These are phyloP conservation scores for Candida ponderosae DNA, from an alignment of 805 yeast genomes.

Conservation along the genomic window DNA sequence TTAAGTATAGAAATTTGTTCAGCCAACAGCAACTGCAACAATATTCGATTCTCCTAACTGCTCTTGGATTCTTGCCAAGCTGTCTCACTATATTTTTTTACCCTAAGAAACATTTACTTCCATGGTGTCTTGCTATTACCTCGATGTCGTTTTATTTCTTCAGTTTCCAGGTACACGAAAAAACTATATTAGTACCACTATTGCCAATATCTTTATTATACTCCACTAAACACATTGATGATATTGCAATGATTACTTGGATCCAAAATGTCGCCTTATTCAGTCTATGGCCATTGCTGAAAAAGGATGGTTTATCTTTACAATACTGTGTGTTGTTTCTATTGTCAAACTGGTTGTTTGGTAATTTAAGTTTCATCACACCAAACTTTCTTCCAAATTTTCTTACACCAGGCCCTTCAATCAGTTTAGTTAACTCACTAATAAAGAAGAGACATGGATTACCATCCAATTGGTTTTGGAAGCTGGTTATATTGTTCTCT, in stretches of 20 bases:
- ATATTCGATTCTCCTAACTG: conserved; percentile 46
- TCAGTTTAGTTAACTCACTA: conserved; percentile 22
- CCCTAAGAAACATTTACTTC: conserved; percentile 42
- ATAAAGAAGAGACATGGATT: conserved; percentile 33
- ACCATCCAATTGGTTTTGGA: conserved; percentile 45
- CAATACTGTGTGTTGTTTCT: conserved; percentile 62
- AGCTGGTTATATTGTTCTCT: conserved; percentile 39
- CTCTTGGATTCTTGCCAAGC: conserved; percentile 48
- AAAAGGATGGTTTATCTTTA: conserved; percentile 62
- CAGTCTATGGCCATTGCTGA: conserved; percentile 81
- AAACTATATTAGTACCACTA: conserved; percentile 80
- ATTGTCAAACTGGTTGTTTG: conserved; percentile 74
- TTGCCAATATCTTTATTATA: conserved; percentile 70
- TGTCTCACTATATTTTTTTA: conserved; percentile 39
- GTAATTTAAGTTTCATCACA: conserved; percentile 49
- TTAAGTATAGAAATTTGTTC: conserved; percentile 60
- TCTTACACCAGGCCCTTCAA: conserved; percentile 38
- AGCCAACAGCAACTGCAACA: conserved; percentile 50
- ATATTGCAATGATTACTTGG: conserved; percentile 78
- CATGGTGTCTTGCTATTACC: conserved; percentile 75
- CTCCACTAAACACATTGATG: conserved; percentile 44
- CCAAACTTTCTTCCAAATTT: conserved; percentile 33
- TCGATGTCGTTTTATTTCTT: conserved; percentile 86
- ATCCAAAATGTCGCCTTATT: conserved; percentile 76
- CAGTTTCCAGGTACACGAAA: conserved; percentile 95